These are phyloP conservation scores for Colletotrichum ledebouriae DNA, from an alignment of 2,329 filamentous ascomycete genomes.

Conservation along the genomic window DNA sequence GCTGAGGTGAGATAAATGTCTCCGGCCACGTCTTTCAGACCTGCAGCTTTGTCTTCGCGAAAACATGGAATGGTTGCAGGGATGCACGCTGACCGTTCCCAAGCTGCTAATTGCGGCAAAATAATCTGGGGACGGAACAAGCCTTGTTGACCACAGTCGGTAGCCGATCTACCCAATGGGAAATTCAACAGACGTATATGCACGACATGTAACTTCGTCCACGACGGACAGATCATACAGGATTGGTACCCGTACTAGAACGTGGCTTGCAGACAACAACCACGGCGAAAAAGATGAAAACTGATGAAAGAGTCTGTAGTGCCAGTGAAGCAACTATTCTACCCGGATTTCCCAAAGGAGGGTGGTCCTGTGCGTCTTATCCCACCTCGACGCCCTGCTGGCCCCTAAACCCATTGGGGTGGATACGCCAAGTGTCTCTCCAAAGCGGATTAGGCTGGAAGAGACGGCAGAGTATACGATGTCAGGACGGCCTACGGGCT, in stretches of 20 bases:
- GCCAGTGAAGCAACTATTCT: constrained; percentile 15
- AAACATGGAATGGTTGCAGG: constrained; percentile 18
- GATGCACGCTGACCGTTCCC: constrained; percentile 33
- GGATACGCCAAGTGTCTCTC: constrained; percentile 30
- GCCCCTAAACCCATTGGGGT: constrained; percentile 21
- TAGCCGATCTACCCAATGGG: constrained; percentile 5
- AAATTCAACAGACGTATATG: constrained; percentile 13
- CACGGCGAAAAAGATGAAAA: constrained; percentile 18
- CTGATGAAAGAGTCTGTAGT: constrained; percentile 25
- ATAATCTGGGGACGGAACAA: not conserved
- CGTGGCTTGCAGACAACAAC: constrained; percentile 34
- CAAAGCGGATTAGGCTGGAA: not conserved
- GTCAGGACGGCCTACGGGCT: not conserved
- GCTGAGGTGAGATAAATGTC: constrained; percentile 17
- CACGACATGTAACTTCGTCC: constrained; percentile 25
- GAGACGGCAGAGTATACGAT: not conserved
- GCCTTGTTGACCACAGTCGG: constrained; percentile 8
- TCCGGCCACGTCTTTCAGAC: not conserved
- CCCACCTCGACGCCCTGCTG: constrained; percentile 20
- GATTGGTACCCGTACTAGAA: constrained; percentile 24
- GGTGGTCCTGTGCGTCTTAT: constrained; percentile 13
- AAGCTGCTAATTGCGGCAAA: constrained; percentile 34
- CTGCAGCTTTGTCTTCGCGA: constrained; percentile 18
- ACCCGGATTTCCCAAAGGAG: constrained; percentile 26
- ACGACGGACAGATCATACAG: constrained; percentile 6